phyloP scores from a whole-genome alignment of 139 green algal genomes.

The Prasinococcaceae sp. region DNA sequence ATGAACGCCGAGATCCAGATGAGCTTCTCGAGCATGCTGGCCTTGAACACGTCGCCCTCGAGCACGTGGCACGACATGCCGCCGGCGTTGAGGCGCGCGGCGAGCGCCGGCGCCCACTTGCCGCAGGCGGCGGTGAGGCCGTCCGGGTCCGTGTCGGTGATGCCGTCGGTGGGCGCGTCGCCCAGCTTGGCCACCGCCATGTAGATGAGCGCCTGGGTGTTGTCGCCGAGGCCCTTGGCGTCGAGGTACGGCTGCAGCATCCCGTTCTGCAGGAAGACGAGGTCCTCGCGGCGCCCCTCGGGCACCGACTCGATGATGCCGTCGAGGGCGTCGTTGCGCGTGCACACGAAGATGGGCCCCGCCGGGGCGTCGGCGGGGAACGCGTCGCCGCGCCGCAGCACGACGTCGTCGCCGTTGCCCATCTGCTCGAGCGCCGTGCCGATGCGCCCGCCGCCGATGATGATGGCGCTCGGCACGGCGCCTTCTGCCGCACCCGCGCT shows the following conservation, averaged over 20 bases:
- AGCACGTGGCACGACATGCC: constrained; percentile 40
- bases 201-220: constrained; percentile 87
- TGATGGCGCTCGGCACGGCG: constrained; percentile 23
- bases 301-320: constrained; percentile 54
- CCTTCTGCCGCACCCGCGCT: too few relatives aligned
- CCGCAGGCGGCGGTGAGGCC: constrained; percentile 80
- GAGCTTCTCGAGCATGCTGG: constrained; percentile 96
- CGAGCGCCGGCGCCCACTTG: constrained; percentile 62
- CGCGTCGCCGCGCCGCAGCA: constrained; percentile 41
- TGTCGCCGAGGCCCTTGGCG: constrained; percentile 48
- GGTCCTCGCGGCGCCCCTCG: constrained; percentile 45
- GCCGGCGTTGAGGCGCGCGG: constrained; percentile 47
- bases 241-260: constrained; percentile 75
- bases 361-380: constrained; percentile 18
- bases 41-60: constrained; percentile 36
- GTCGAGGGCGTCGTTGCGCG: constrained; percentile 70
- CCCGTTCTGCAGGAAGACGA: constrained; percentile 98
- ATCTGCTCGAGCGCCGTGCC: constrained; percentile 51
- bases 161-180: constrained; percentile 71
- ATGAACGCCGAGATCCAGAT: constrained; percentile 97
- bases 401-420: constrained; percentile 43
- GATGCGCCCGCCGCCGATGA: constrained; percentile 67
- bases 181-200: constrained; percentile 93
- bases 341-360: constrained; percentile 75
- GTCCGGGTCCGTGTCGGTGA: constrained; percentile 90